phyloP scores from a whole-genome alignment of 441 rosid genomes.

The Gossypium davidsonii region DNA sequence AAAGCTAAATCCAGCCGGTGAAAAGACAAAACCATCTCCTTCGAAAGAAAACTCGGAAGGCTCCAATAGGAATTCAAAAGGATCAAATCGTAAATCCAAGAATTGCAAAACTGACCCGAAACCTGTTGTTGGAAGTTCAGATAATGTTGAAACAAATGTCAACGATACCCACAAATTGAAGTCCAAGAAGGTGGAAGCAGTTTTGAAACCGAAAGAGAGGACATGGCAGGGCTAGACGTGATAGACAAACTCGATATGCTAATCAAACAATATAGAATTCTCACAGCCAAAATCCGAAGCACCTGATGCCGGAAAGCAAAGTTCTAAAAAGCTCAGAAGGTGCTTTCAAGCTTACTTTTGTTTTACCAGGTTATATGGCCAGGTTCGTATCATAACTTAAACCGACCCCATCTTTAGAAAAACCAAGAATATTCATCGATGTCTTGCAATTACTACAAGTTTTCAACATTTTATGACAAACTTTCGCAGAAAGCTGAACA shows the following conservation, averaged over 20 bases:
- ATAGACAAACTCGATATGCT: slow-evolving; percentile 64
- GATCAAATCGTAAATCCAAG: slow-evolving; percentile 18
- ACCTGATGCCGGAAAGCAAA: slow-evolving; percentile 36
- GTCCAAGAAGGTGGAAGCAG: slow-evolving; percentile 18
- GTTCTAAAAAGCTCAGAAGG: slow-evolving; percentile 43
- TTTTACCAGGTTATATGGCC: not conserved
- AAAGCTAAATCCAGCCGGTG: slow-evolving; percentile 29
- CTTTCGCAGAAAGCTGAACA: too few relatives aligned
- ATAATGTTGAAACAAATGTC: slow-evolving; percentile 18
- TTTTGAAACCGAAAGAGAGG: slow-evolving; percentile 31
- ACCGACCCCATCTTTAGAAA: not conserved
- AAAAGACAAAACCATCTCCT: slow-evolving; percentile 12
- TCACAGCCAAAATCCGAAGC: slow-evolving; percentile 42
- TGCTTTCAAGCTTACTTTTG: slow-evolving; percentile 52
- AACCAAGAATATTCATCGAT: not conserved
- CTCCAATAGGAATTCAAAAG: slow-evolving; percentile 19
- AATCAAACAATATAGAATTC: slow-evolving; percentile 63
- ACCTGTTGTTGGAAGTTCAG: slow-evolving; percentile 17
- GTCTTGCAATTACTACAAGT: not conserved
- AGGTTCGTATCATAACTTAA: not conserved
- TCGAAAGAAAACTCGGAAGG: slow-evolving; percentile 22
- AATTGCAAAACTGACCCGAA: slow-evolving; percentile 15
- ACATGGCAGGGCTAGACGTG: slow-evolving; percentile 38
- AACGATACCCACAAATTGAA: slow-evolving; percentile 11
- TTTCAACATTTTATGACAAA: not conserved